Evolutionary conservation across 371 early-diverging fungal genomes (phyloP).

Genomic region (Apophysomyces elegans): DNA sequence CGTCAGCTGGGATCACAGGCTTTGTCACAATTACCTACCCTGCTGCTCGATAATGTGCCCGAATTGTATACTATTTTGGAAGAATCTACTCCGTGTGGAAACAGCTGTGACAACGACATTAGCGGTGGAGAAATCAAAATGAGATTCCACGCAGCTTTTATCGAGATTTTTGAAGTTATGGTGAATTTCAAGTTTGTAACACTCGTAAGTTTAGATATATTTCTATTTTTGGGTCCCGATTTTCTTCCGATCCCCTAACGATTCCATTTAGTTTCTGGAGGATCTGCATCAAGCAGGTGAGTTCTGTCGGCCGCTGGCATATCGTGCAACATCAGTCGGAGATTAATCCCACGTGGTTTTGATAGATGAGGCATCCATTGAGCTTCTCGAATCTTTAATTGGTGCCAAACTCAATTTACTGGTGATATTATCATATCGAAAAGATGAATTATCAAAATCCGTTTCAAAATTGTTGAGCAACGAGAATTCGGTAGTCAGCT

Average conservation of each 20-base stretch:
- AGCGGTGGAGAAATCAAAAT: constrained; percentile 46
- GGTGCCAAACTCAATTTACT: constrained; percentile 43
- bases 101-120: constrained; percentile 33
- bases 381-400: constrained; percentile 44
- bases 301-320: constrained; percentile 7
- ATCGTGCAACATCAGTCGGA: constrained; percentile 9
- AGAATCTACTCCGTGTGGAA: constrained; percentile 15
- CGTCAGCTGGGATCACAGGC: constrained; percentile 42
- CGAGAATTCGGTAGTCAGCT: constrained; percentile 36
- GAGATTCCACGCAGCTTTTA: constrained; percentile 50
- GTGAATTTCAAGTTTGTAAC: constrained; percentile 52
- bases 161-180: constrained; percentile 53
- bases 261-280: constrained; percentile 47
- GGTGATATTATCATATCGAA: constrained; percentile 46
- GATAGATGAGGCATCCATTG: constrained; percentile 53
- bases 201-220: constrained; percentile 35
- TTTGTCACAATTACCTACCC: constrained; percentile 36
- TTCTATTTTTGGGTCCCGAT: not conserved
- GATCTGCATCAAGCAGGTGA: constrained; percentile 61
- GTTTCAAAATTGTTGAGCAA: constrained; percentile 30
- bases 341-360: constrained; percentile 3
- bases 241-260: not conserved
- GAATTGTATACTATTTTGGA: constrained; percentile 38
- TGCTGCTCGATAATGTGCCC: constrained; percentile 48
- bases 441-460: constrained; percentile 24